Base-by-base conservation (phyloP, 129 eudicot genomes). In the Erigeron canadensis region DNA sequence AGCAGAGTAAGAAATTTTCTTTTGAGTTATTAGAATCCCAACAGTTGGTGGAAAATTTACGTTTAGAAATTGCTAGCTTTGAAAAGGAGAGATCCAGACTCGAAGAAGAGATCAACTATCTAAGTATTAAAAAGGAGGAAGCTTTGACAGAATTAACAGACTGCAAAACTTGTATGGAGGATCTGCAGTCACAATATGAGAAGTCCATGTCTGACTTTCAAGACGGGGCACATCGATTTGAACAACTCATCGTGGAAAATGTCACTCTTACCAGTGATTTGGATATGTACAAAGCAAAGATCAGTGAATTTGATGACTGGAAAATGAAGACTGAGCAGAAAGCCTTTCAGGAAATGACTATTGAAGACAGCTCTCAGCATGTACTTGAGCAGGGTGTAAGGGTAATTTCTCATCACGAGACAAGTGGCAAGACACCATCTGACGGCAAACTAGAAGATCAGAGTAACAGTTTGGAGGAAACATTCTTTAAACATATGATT, bases 401-500 rank as follows among this genome's bases (percentile, higher is more conserved):
- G 0, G 34, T 28, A 28, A 28, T 28, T 28, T 28, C 34, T 28
- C 34, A 28, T 28, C 34, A 28, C 3, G 81, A 75, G 77, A 78
- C 38, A 69, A 62, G 79, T 48, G 59, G 69, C 54, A 77, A 72
- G n/a, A 8, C 45, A 23, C 18, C 48, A 6, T 38, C 64, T 54
- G 74, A 70, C 71, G 43, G 51, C 48, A 71, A 80, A 65, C 67
- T 74, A 55, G 77, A 73, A 51, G 86, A 80, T 67, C 79, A 80
- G 65, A 78, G 72, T 78, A 57, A 63, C 53, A 62, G 48, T 65
- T 73, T 85, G 62, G 93, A 83, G 70, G 89, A 67, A 82, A 80
- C 71, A 48, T 87, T 84, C 51, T 46, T 94, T 44, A 85, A 87
- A 78, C 88, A 84, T 76, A 69, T 79, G 84, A 85, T 90, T 55